A percentile compares a stretch with the other conserved stretches of the same genome.
phyloP scores from a whole-genome alignment of 768 basidiomycete species.

The Tricholomella constricta region DNA sequence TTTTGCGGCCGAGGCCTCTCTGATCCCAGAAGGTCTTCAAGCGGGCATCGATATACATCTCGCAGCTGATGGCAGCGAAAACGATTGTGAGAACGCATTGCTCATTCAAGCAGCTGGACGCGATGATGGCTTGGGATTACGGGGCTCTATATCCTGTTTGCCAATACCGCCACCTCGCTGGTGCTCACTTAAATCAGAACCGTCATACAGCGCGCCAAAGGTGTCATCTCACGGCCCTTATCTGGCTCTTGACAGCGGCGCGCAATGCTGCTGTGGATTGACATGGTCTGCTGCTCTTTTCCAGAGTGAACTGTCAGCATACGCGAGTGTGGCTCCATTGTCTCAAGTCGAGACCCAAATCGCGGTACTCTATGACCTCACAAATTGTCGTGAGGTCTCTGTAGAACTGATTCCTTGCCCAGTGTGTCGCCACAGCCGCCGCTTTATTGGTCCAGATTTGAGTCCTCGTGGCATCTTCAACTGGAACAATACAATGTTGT shows the following conservation, averaged over 20 bases:
- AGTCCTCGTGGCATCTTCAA: constrained; percentile 32
- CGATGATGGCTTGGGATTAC: not conserved
- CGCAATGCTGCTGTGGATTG: not conserved
- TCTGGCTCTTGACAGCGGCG: not conserved
- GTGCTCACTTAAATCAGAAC: not conserved
- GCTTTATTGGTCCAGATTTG: constrained; percentile 33
- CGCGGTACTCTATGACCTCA: not conserved
- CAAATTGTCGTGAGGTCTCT: not conserved
- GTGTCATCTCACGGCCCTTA: not conserved
- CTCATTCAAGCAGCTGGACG: constrained; percentile 1
- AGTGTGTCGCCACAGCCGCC: not conserved
- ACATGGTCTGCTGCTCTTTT: not conserved
- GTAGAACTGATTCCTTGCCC: not conserved
- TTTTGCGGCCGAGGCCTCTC: not conserved
- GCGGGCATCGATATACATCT: not conserved
- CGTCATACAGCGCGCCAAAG: not conserved
- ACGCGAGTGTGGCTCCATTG: not conserved
- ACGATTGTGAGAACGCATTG: not conserved
- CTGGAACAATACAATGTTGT: constrained; percentile 30
- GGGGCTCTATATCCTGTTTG: not conserved
- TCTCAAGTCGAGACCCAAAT: not conserved
- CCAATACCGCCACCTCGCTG: not conserved
- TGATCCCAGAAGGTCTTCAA: not conserved
- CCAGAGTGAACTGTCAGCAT: too few relatives aligned
- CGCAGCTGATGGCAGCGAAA: not conserved